phyloP scores from a whole-genome alignment of 2,329 filamentous ascomycete genomes.

The Anisogramma anomala region DNA sequence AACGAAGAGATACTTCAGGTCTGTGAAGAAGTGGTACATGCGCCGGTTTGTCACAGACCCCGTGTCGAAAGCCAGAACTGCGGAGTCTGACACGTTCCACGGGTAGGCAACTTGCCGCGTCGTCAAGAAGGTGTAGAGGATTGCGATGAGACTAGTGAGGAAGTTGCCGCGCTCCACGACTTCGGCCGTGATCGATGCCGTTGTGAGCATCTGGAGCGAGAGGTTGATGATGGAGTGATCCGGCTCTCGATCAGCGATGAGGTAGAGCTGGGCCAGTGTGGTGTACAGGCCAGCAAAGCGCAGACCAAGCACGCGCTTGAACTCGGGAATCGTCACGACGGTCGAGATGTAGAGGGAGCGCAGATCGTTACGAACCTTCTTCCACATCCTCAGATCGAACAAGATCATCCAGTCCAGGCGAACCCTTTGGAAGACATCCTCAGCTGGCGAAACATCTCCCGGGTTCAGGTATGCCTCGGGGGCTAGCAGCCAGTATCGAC shows the following conservation, averaged over 20 bases:
- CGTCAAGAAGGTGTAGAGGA: slow-evolving; percentile 93
- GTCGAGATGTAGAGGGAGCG: slow-evolving; percentile 93
- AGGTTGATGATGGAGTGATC: slow-evolving; percentile 98
- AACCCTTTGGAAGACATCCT: slow-evolving; percentile 81
- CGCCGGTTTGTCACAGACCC: slow-evolving; percentile 89
- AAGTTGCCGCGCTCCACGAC: slow-evolving; percentile 94
- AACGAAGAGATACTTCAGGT: slow-evolving; percentile 81
- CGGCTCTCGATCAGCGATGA: slow-evolving; percentile 90
- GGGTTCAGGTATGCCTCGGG: slow-evolving; percentile 56
- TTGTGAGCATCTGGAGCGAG: slow-evolving; percentile 91
- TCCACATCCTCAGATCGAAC: slow-evolving; percentile 94
- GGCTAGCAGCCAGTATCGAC: slow-evolving; percentile 77
- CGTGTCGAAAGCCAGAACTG: slow-evolving; percentile 82
- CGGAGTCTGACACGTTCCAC: slow-evolving; percentile 73
- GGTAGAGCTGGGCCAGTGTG: slow-evolving; percentile 80
- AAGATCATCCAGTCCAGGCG: slow-evolving; percentile 89
- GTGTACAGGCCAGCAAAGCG: slow-evolving; percentile 95
- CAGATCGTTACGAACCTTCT: slow-evolving; percentile 81
- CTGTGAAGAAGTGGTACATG: slow-evolving; percentile 96
- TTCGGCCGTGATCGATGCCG: slow-evolving; percentile 90
- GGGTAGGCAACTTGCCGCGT: slow-evolving; percentile 92
- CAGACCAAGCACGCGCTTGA: slow-evolving; percentile 85
- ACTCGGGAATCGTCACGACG: slow-evolving; percentile 87
- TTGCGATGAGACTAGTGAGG: slow-evolving; percentile 86
- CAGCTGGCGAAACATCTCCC: slow-evolving; percentile 56